Conservation (phyloP, 495 filamentous ascomycete genomes). For the Aspergillus olivimuriae region DNA sequence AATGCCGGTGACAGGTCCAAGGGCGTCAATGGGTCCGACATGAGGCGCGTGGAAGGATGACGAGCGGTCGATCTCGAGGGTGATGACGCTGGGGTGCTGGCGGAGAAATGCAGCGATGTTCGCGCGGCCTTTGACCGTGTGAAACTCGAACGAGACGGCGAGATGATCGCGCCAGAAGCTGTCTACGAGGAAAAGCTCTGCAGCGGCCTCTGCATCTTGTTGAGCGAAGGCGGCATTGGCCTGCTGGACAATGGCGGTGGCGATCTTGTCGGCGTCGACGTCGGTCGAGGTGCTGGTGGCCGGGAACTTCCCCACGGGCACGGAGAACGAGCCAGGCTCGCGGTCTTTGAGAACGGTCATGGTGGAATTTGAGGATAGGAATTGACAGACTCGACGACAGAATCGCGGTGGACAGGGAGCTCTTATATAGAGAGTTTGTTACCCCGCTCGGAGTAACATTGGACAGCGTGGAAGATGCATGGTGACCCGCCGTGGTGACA, state of each 20-base stretch:
- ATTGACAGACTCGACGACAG: too few relatives aligned
- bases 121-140: slow-evolving; percentile 48
- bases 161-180: slow-evolving; percentile 41
- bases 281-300: slow-evolving; percentile 19
- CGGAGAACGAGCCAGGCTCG: slow-evolving; percentile 54
- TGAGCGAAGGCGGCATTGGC: slow-evolving; percentile 43
- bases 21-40: slow-evolving; percentile 40
- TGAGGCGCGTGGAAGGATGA: slow-evolving; percentile 40
- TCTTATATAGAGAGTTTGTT: too few relatives aligned
- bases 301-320: slow-evolving; percentile 35
- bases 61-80: slow-evolving; percentile 45
- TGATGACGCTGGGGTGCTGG: slow-evolving; percentile 29
- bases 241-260: slow-evolving; percentile 31
- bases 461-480: too few relatives aligned
- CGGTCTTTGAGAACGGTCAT: slow-evolving; percentile 41
- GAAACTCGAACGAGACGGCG: slow-evolving; percentile 36
- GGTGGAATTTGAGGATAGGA: neutral
- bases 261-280: slow-evolving; percentile 41
- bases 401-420: too few relatives aligned
- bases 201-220: slow-evolving; percentile 24
- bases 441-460: too few relatives aligned
- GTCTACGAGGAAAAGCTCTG: slow-evolving; percentile 40
- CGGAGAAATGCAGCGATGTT: slow-evolving; percentile 45
- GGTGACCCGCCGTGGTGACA: too few relatives aligned
- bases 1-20: slow-evolving; percentile 46